phyloP scores from a whole-genome alignment of 768 basidiomycete genomes.

The Boletus rufocinnamomeus region DNA sequence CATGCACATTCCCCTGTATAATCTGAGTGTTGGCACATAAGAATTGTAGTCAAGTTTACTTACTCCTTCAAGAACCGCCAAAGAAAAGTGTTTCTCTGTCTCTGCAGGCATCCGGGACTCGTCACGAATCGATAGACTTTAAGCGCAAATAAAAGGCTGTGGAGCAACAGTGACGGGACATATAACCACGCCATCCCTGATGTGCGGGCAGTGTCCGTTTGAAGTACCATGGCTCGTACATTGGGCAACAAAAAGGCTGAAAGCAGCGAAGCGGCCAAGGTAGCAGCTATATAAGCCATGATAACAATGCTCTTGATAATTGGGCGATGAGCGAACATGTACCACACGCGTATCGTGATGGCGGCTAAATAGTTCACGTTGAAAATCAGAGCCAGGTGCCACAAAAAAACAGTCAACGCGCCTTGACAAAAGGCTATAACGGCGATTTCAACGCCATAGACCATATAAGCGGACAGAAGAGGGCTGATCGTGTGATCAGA shows the following conservation, averaged over 20 bases:
- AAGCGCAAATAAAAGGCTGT: conserved; percentile 18
- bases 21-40: not conserved
- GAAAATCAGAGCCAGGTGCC: not conserved
- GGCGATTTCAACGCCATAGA: not conserved
- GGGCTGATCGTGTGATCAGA: not conserved
- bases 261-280: not conserved
- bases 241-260: not conserved
- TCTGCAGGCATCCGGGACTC: conserved; percentile 5
- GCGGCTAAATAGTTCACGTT: conserved; percentile 4
- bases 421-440: conserved; percentile 22
- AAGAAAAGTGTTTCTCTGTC: conserved; percentile 9
- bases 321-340: conserved; percentile 10
- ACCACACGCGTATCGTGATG: conserved; percentile 24
- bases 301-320: conserved; percentile 5
- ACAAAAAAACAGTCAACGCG: not conserved
- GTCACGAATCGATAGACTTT: conserved; percentile 18
- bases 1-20: conserved; percentile 25
- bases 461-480: not conserved
- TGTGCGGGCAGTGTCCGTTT: not conserved
- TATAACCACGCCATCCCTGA: conserved; percentile 8
- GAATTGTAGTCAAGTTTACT: not conserved
- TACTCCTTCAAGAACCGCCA: conserved; percentile 25
- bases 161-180: conserved; percentile 16
- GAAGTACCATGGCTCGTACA: not conserved
- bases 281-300: not conserved